These are phyloP conservation scores for Aegle marmelos DNA, from an alignment of 345 rosid species.

Conservation along the genomic window DNA sequence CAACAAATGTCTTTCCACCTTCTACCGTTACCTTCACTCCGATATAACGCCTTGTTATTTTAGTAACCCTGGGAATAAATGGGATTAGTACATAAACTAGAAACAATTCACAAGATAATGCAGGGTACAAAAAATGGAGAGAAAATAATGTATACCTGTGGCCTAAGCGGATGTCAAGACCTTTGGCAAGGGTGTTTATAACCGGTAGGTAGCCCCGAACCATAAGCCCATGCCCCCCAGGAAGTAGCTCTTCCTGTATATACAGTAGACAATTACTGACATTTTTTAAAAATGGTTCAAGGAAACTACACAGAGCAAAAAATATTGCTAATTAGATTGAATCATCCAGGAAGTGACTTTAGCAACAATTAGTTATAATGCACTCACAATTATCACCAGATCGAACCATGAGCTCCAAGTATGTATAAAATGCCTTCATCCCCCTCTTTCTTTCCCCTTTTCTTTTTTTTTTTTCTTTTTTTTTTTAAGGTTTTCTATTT, in stretches of 20 bases:
- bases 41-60: conserved; percentile 57
- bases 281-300: neutral
- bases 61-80: conserved; percentile 56
- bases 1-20: conserved; percentile 60
- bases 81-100: neutral
- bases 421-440: neutral
- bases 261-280: neutral
- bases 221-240: conserved; percentile 99
- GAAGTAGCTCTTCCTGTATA: conserved; percentile 78
- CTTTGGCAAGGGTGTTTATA: conserved; percentile 90
- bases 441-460: too few relatives aligned
- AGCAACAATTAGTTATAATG: neutral
- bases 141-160: conserved; percentile 53
- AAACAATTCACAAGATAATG: neutral
- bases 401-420: neutral
- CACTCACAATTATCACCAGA: neutral
- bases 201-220: conserved; percentile 97
- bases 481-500: too few relatives aligned
- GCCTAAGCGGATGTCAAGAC: conserved; percentile 77
- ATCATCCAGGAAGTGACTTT: neutral
- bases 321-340: neutral
- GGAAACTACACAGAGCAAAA: neutral
- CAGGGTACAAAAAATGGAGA: neutral
- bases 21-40: conserved; percentile 86
- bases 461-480: neutral